Evolutionary conservation across 1,139 yeast species (phyloP).

Genomic region (Candida freyschussii): DNA sequence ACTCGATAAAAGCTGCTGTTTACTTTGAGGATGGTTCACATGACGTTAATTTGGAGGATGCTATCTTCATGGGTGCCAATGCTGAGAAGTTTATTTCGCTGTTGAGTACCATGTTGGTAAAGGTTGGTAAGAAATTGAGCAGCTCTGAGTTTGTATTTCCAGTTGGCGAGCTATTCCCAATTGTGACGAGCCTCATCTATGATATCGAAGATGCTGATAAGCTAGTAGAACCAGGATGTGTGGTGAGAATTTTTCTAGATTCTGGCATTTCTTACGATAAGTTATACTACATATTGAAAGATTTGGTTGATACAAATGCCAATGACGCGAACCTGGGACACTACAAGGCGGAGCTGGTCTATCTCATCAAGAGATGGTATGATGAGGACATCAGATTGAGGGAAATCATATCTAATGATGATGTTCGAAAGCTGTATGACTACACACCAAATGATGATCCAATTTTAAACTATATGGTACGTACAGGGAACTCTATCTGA

Average conservation of each 20-base stretch:
- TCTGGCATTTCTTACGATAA: constrained; percentile 75
- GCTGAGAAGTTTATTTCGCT: constrained; percentile 18
- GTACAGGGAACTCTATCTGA: constrained; percentile 21
- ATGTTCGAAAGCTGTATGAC: constrained; percentile 11
- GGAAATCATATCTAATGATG: constrained; percentile 34
- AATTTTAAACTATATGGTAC: constrained; percentile 15
- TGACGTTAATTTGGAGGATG: constrained; percentile 26
- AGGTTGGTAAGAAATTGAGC: constrained; percentile 44
- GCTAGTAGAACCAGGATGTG: constrained; percentile 39
- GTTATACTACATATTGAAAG: constrained; percentile 61
- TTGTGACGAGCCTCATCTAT: constrained; percentile 34
- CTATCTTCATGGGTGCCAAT: constrained; percentile 28
- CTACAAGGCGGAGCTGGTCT: constrained; percentile 11
- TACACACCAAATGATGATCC: constrained; percentile 12
- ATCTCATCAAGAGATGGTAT: constrained; percentile 61
- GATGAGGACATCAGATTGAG: constrained; percentile 55
- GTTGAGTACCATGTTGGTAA: constrained; percentile 36
- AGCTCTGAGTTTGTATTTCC: constrained; percentile 79
- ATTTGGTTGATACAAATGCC: constrained; percentile 59
- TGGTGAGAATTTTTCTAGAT: constrained; percentile 64
- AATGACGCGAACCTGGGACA: constrained; percentile 41
- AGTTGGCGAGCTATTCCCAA: constrained; percentile 61
- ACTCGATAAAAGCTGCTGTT: constrained; percentile 22
- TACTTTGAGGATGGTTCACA: constrained; percentile 15
- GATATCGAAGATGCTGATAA: constrained; percentile 29